Evolutionary conservation across 129 eudicot genomes (phyloP), one percentile per base, ranked within the genome.

Genomic region (Scalesia atractyloides): DNA sequence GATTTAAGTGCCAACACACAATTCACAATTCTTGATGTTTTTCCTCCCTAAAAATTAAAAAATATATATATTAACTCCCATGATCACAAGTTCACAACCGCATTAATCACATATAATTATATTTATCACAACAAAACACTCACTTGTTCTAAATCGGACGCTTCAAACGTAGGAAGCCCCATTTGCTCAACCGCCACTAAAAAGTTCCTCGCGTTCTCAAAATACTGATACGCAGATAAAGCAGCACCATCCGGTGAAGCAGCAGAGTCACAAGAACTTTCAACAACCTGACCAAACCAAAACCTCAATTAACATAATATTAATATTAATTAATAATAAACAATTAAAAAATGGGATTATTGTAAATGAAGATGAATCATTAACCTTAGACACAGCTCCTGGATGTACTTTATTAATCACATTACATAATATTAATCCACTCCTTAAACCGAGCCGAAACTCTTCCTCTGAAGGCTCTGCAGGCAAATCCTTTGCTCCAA

Each of bases 391-490:
- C 49, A 93, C 96, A 57, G 91, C 97, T 68, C 98, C 97, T 0
- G 95, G 90, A 58, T 90, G 90, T 77, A 93, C 73, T 73, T 90
- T 93, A 67, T 93, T 93, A 5, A 93, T 80, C 9, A 77, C 96
- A 83, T 84, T 87, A 73, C 98, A 93, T 18, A 93, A 88, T 72
- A 93, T 84, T 5, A 93, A 72, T 48, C 98, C 98, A 77, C 96
- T 93, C 74, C 97, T 93, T 71, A 93, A 77, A 9, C 90, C 98
- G 63, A 87, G 85, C 80, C 96, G 86, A 68, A 93, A 90, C 64
- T 89, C 98, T 72, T 93, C 98, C 79, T 93, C 98, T 0, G 98
- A 90, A 75, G 97, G 98, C 85, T 93, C 98, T 9, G 98, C 96
- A 0, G 98, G 98, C 79, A 93, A 84, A 83, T 93, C 98, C 75